Percentiles rank a stretch among this genome's conserved stretches.
Conservation (phyloP, 495 filamentous ascomycete genomes). For the Neurospora sublineolata region DNA sequence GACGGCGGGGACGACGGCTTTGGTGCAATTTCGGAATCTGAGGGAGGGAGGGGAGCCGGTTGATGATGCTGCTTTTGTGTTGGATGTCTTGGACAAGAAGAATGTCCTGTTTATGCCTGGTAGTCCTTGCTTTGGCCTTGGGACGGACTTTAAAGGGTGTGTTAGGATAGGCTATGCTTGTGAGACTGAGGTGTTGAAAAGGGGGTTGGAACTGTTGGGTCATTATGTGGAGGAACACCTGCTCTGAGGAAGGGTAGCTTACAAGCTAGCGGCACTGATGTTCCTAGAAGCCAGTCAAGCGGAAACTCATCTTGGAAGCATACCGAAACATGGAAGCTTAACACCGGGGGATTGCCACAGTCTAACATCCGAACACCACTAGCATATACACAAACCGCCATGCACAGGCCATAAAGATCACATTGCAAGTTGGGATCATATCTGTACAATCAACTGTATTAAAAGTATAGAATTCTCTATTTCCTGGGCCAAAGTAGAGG, state of each 20-base stretch:
- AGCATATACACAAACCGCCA: not conserved
- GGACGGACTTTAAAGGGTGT: conserved; percentile 61
- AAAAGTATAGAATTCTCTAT: not conserved
- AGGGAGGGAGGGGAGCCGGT: conserved; percentile 50
- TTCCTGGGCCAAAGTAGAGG: not conserved
- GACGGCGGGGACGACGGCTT: conserved; percentile 71
- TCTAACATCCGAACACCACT: not conserved
- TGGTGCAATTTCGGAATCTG: conserved; percentile 48
- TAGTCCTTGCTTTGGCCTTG: conserved; percentile 60
- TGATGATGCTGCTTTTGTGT: conserved; percentile 62
- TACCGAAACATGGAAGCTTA: not conserved
- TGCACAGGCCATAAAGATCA: not conserved
- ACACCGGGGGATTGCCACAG: not conserved
- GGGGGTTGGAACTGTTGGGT: conserved; percentile 51
- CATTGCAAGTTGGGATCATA: not conserved
- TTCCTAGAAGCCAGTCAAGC: not conserved
- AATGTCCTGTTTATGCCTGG: conserved; percentile 78
- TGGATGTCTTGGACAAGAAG: conserved; percentile 52
- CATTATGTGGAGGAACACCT: conserved; percentile 43
- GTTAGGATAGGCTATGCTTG: conserved; percentile 73
- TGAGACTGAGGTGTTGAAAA: conserved; percentile 55
- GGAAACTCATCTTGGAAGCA: not conserved
- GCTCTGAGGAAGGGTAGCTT: not conserved
- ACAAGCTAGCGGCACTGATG: not conserved
- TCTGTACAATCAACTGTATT: not conserved